Evolutionary conservation across 139 green algal genomes (phyloP), one percentile per base, ranked within the genome.

Genomic region (Volvox reticuliferus): DNA sequence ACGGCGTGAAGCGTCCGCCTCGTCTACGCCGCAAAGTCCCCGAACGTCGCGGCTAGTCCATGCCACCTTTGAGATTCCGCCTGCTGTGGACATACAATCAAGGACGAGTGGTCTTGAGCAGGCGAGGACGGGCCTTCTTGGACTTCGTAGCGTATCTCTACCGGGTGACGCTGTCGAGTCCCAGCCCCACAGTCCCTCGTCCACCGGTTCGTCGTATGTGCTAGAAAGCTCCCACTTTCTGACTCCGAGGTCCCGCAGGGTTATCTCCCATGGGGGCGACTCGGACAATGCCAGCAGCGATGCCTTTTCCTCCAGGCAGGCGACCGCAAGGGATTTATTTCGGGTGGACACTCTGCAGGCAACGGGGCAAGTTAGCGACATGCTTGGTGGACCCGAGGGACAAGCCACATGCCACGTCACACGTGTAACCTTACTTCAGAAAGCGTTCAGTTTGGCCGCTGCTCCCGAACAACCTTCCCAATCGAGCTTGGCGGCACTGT

Each of bases 21-120:
- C 37, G 20, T 26, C 78, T 24, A 32, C 55, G 26, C 5, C 55
- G 26, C 24, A 62, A 20, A 65, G 65, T 36, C 82, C 33, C 19
- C 65, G 36, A 24, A 36, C 82, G 18, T 88, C 82, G 12, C 82
- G 82, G 24, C 82, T 88, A 3, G 28, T 79, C 22, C 82, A 73
- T 28, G 65, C 65, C 21, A 73, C 65, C 24, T 73, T 73, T 73
- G 65, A 73, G 65, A 73, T 24, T 30, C 21, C 65, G 65, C 65
- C 65, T 73, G 65, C 65, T 24, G 65, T 26, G 6, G 65, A 24
- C 65, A 5, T 16, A 28, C 65, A 28, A 30, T 79, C 28, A 79
- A 79, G 44, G 44, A 55, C 9, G 44, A 55, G 9, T 55, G 44
- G 44, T 55, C 44, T 55, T 55, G 44, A 55, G 44, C 71, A 33